Evolutionary conservation across 306 rosid genomes (phyloP), one percentile per base, ranked within the genome.

Genomic region (Carpinus fangiana): DNA sequence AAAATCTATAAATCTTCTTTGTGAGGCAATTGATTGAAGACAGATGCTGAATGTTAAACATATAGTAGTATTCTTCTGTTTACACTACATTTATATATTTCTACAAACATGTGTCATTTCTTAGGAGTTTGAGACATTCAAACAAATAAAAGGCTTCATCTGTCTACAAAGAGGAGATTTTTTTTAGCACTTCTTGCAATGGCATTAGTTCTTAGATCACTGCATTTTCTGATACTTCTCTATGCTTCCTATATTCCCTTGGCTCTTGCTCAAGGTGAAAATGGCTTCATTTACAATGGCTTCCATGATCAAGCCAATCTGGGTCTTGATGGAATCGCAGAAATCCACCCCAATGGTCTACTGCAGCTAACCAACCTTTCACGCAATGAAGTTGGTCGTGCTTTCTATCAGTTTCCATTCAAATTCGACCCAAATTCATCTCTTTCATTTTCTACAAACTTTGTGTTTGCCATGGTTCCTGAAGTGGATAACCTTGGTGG

Each of bases 221-320:
- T 47, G 2, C 51, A 47, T n/a, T 8, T 21, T 3, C 34, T 57
- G 10, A 4, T 57, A 21, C 11, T 57, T 20, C 16, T 57, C 14
- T 21, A 8, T 57, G 34, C 21, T 57, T 57, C 31, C 64, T 2
- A 8, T 57, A 21, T 9, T 21, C 0, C 2, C 5, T 0, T 20
- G 31, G 64, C 34, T 34, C 18, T 57, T 57, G 28, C 64, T 20
- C 64, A 57, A 36, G 8, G 36, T 65, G 71, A 41, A 13, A 34
- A 13, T 34, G 26, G 18, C 11, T 86, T 57, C 64, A 57, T 57
- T 34, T 57, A 57, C 64, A 21, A 21, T 57, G 64, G 64, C 14
- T 57, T 21, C 34, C 64, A 8, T 47, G 43, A 16, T 54, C 64
- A 21, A n/a, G 64, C 64, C 64, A 57, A 57, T 4, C 64, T 57